These are phyloP conservation scores for Sclerotinia sclerotiorum DNA, from an alignment of 2,329 filamentous ascomycete genomes.

Conservation along the genomic window DNA sequence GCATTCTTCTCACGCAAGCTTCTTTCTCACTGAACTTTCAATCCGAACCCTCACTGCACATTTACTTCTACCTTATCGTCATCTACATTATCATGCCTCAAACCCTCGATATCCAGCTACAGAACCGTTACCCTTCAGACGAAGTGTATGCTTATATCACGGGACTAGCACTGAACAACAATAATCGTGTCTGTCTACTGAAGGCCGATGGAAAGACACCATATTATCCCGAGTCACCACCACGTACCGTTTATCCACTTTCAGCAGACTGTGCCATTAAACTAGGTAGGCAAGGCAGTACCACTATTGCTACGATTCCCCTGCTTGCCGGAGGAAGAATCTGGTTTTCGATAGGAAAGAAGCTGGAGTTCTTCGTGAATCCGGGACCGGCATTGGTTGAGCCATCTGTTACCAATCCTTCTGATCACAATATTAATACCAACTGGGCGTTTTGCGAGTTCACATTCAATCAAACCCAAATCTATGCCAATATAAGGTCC, in stretches of 20 bases:
- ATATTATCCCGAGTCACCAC: constrained; percentile 63
- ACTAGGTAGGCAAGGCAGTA: constrained; percentile 60
- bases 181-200: constrained; percentile 61
- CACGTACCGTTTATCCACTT: constrained; percentile 51
- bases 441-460: constrained; percentile 70
- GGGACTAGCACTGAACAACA: constrained; percentile 60
- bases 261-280: constrained; percentile 60
- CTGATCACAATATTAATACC: constrained; percentile 61
- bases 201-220: constrained; percentile 63
- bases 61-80: not conserved
- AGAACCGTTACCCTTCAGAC: constrained; percentile 63
- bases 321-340: constrained; percentile 69
- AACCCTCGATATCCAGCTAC: constrained; percentile 57
- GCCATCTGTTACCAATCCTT: constrained; percentile 66
- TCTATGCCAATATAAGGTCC: constrained; percentile 62
- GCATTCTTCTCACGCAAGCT: not conserved
- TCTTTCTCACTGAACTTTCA: not conserved
- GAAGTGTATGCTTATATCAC: constrained; percentile 70
- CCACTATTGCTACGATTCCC: constrained; percentile 63
- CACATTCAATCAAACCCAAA: constrained; percentile 59
- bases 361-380: constrained; percentile 69
- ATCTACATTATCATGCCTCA: constrained; percentile 9
- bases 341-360: constrained; percentile 64
- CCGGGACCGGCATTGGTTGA: constrained; percentile 69
- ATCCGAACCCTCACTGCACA: not conserved